Evolutionary conservation across 1,284 basidiomycete genomes (phyloP).

Genomic region (Ceratobasidium sp.): DNA sequence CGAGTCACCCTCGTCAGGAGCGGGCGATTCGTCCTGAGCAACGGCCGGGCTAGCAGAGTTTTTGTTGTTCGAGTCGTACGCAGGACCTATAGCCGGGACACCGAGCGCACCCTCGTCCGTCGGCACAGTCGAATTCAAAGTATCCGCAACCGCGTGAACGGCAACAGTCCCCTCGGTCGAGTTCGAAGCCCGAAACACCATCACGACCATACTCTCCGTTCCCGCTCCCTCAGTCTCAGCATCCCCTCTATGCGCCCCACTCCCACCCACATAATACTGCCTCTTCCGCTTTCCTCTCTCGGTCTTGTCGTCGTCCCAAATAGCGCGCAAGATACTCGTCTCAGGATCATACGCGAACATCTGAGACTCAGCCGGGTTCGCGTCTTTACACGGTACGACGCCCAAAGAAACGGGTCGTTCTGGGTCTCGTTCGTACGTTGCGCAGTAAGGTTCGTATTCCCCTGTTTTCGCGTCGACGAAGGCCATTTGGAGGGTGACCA

Average conservation of each 20-base stretch:
- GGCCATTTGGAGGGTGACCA: constrained; percentile 39
- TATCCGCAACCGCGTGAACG: no score
- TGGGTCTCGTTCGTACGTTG: constrained; percentile 26
- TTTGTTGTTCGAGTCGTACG: no score
- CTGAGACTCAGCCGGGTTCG: constrained; percentile 11
- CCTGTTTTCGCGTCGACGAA: constrained; percentile 37
- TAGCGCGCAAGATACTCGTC: constrained; percentile 17
- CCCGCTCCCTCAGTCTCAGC: constrained; percentile 19
- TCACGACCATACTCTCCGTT: constrained; percentile 31
- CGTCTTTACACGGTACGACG: constrained; percentile 18
- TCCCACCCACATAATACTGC: constrained; percentile 24
- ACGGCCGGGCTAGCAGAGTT: no score
- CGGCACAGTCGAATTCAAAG: no score
- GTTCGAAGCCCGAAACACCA: constrained; percentile 15
- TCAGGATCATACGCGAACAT: constrained; percentile 26
- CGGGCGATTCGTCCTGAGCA: no score
- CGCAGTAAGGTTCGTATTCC: constrained; percentile 27
- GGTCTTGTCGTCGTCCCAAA: constrained; percentile 16
- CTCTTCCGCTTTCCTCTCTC: constrained; percentile 29
- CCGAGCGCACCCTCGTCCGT: no score
- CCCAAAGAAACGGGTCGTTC: constrained; percentile 8
- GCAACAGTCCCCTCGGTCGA: no score
- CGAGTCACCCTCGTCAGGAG: no score
- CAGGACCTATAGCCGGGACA: no score
- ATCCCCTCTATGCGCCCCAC: no score